A percentile compares a stretch with the other conserved stretches of the same genome.
Conservation (phyloP, 495 filamentous ascomycete species). For the Xylaria cubensis region DNA sequence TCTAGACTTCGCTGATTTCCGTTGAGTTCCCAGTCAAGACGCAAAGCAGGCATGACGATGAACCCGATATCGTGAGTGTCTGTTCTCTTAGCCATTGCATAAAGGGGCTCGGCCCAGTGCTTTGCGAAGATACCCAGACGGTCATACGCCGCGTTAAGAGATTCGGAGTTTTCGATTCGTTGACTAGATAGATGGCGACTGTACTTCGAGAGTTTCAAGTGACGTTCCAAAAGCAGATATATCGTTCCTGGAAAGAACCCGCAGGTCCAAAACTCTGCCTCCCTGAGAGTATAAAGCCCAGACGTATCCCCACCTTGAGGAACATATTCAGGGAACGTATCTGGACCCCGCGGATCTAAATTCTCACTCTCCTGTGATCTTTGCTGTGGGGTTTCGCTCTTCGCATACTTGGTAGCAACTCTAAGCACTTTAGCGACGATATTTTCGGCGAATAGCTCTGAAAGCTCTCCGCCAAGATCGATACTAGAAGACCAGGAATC, state of each 20-base stretch:
- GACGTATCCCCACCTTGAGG: not conserved
- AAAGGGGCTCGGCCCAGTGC: not conserved
- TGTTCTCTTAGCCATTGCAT: not conserved
- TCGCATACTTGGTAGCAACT: not conserved
- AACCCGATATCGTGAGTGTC: not conserved
- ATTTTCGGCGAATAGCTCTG: not conserved
- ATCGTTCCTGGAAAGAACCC: conserved; percentile 1
- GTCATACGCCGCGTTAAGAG: not conserved
- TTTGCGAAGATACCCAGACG: not conserved
- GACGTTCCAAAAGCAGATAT: not conserved
- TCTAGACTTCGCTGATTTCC: not conserved
- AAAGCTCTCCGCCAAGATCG: not conserved
- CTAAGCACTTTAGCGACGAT: not conserved
- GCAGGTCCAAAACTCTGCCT: not conserved
- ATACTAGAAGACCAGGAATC: not conserved
- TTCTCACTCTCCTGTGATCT: not conserved
- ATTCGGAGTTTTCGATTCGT: no score
- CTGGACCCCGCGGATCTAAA: not conserved
- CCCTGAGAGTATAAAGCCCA: not conserved
- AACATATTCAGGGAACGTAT: not conserved
- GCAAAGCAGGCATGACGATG: not conserved
- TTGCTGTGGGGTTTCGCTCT: not conserved
- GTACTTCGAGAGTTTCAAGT: not conserved
- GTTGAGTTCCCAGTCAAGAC: conserved; percentile 8
- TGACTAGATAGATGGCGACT: not conserved